Base-by-base conservation (phyloP, 2,329 filamentous ascomycete genomes). In the Colletotrichum chrysophilum region DNA sequence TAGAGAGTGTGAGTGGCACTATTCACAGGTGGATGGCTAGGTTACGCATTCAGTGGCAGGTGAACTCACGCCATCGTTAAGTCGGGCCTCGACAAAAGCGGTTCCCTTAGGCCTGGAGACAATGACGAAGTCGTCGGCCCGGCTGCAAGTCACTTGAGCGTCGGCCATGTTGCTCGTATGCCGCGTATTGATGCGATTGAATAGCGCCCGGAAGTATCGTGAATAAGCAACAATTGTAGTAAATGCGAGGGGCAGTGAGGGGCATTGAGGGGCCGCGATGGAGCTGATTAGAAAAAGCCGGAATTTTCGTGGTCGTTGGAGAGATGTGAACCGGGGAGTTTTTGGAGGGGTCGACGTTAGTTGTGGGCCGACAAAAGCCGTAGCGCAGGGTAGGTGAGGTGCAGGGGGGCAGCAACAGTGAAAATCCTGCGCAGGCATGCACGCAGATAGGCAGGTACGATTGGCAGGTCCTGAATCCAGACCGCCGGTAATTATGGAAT, bases 1-100 rank as follows among this genome's bases (percentile, higher is more conserved):
- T 28, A 12, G 16, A 28, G 30, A 12, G 30, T 52, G 48, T 76
- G 12, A 76, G 65, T 64, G 30, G 26, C 13, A 52, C 8, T 36
- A 5, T 21, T 32, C 14, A 18, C 55, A 9, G n/a, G n/a, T 52
- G 2, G 43, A 52, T 52, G 43, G 6, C n/a, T 4, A 52, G n/a
- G n/a, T 52, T 62, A 30, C 32, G 18, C 18, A 5, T 30, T 62
- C 28, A 24, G n/a, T 9, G 2, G 6, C 58, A 28, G 7, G 48
- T 43, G 12, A 36, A 74, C 74, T 55, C 24, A 58, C 60, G 34
- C 24, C 65, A n/a, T 69, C 64, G 18, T 76, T 55, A 24, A 76
- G 65, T 13, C 74, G 64, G 16, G 74, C 74, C 36, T 76, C 74
- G 6, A 76, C 70, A 26, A 73, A 74, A n/a, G 70, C 74, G 28